A percentile compares a stretch with the other conserved stretches of the same genome.
These are phyloP conservation scores for Bryoglossum gracile DNA, from an alignment of 495 filamentous ascomycete genomes.

Conservation along the genomic window DNA sequence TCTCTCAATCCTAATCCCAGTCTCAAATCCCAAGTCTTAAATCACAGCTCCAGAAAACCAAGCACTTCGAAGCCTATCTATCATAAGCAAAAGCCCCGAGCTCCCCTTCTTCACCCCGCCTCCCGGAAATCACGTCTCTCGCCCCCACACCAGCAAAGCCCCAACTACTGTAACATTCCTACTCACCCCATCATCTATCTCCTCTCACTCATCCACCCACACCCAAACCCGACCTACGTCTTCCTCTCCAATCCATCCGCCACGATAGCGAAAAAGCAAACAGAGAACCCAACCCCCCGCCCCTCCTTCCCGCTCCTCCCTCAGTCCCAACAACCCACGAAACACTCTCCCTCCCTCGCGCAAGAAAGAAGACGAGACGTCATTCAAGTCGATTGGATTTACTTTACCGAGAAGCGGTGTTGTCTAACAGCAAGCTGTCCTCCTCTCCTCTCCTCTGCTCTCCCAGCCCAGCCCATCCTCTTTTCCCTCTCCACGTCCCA, in stretches of 20 bases:
- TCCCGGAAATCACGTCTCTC: slow-evolving; percentile 3
- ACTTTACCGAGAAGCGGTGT: no score
- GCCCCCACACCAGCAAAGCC: slow-evolving; percentile 1
- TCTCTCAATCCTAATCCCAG: no score
- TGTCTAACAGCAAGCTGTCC: no score
- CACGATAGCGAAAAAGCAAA: neutral
- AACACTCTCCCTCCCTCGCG: neutral
- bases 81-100: no score
- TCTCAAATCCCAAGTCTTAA: no score
- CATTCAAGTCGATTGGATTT: no score
- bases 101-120: neutral
- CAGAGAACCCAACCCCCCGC: neutral
- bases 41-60: no score
- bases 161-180: slow-evolving; percentile 7
- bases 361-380: neutral
- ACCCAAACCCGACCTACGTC: neutral
- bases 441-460: neutral
- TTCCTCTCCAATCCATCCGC: neutral
- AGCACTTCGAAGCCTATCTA: no score
- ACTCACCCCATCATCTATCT: no score
- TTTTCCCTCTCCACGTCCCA: neutral
- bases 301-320: slow-evolving; percentile 1
- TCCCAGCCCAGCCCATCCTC: neutral
- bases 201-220: no score
- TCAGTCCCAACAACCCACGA: slow-evolving; percentile 7